Conservation (phyloP, 306 rosid species). For the Gynostemma pentaphyllum region DNA sequence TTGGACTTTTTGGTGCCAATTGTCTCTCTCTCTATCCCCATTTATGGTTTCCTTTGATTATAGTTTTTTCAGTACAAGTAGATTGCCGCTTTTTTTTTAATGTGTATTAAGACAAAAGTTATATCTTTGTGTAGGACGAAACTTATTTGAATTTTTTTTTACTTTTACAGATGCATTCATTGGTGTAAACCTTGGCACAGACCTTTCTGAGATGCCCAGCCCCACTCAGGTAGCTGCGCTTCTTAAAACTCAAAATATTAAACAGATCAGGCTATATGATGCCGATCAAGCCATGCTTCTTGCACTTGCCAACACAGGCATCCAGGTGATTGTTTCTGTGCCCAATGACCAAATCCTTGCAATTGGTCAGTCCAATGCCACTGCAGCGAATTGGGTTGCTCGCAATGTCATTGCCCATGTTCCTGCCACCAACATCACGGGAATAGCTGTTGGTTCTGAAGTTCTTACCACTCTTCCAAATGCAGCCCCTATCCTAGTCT, state of each 20-base stretch:
- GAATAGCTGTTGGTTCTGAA: constrained; percentile 83
- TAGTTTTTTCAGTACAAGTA: neutral
- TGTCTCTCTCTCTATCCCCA: neutral
- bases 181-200: constrained; percentile 82
- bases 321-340: constrained; percentile 60
- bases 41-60: neutral
- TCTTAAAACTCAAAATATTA: constrained; percentile 74
- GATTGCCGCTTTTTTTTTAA: neutral
- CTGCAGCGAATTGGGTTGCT: constrained; percentile 89
- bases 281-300: constrained; percentile 66
- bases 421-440: constrained; percentile 84
- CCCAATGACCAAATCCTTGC: constrained; percentile 88
- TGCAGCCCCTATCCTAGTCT: constrained; percentile 78
- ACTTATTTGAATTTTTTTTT: constrained; percentile 2
- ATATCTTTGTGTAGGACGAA: neutral
- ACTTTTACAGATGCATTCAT: constrained; percentile 55
- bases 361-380: constrained; percentile 90
- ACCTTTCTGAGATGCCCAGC: constrained; percentile 76
- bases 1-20: neutral
- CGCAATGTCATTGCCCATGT: constrained; percentile 80
- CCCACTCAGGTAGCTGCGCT: constrained; percentile 71
- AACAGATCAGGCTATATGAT: constrained; percentile 68
- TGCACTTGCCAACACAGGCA: constrained; percentile 79
- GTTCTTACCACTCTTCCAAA: constrained; percentile 70
- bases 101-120: neutral